Percentiles rank a stretch among this genome's conserved stretches.
Evolutionary conservation across 768 basidiomycete species (phyloP).

Genomic region (Sporobolomyces pararoseus): DNA sequence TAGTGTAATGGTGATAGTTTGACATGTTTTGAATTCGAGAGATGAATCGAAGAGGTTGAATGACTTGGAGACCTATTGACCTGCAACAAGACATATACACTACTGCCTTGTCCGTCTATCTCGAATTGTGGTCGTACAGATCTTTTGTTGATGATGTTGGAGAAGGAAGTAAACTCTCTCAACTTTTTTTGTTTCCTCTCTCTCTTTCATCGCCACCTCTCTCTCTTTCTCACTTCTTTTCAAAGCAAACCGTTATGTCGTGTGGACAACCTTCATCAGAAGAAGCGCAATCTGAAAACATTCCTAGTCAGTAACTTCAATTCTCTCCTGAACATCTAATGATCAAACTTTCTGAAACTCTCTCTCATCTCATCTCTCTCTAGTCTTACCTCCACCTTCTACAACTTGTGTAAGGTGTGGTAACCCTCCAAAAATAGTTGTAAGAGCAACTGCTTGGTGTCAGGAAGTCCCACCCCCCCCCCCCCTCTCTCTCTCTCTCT

Average conservation of each 20-base stretch:
- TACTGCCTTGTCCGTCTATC: too few relatives aligned
- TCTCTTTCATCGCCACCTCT: not conserved
- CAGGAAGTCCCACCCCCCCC: not conserved
- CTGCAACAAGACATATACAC: too few relatives aligned
- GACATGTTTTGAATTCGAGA: too few relatives aligned
- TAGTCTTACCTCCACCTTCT: constrained; percentile 6
- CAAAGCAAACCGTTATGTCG: not conserved
- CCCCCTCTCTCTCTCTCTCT: not conserved
- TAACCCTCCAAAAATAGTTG: constrained; percentile 6
- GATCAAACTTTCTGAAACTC: not conserved
- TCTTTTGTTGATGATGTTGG: too few relatives aligned
- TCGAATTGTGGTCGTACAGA: too few relatives aligned
- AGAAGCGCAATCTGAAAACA: not conserved
- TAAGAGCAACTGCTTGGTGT: constrained; percentile 19
- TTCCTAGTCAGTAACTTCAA: constrained; percentile 1
- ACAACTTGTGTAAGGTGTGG: constrained; percentile 10
- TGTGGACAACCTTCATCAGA: constrained; percentile 15
- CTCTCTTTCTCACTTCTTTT: not conserved
- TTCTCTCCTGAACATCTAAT: not conserved
- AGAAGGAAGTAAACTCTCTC: not conserved
- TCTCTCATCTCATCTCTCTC: not conserved
- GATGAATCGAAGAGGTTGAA: too few relatives aligned
- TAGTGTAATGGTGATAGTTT: too few relatives aligned
- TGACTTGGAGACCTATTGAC: too few relatives aligned
- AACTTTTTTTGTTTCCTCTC: not conserved